A percentile compares a stretch with the other conserved stretches of the same genome.
These are phyloP conservation scores for Xylariales sp. DNA, from an alignment of 2,329 filamentous ascomycete genomes.

Conservation along the genomic window DNA sequence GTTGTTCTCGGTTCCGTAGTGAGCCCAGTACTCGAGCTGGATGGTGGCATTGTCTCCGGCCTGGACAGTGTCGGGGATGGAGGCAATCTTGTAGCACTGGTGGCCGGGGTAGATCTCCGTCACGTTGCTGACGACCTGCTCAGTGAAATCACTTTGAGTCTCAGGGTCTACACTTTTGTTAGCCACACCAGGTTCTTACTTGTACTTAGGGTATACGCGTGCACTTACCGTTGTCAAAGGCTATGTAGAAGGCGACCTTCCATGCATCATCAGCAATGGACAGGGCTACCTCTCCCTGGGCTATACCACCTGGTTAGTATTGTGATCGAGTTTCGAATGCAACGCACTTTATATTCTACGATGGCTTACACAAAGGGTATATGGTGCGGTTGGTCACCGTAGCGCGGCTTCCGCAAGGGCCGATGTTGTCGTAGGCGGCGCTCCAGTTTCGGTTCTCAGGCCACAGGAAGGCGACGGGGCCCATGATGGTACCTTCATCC, in stretches of 20 bases:
- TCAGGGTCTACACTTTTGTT: no score
- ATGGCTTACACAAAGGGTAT: conserved; percentile 46
- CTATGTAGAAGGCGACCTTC: conserved; percentile 44
- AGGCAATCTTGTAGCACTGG: conserved; percentile 29
- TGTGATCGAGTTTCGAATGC: background rate
- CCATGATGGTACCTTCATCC: conserved; percentile 35
- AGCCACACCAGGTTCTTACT: no score
- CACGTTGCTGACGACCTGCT: conserved; percentile 24
- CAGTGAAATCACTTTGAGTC: conserved; percentile 24
- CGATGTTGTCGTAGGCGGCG: conserved; percentile 42
- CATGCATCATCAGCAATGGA: conserved; percentile 48
- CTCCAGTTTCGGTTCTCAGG: conserved; percentile 46
- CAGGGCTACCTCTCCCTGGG: conserved; percentile 45
- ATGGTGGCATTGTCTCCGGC: conserved; percentile 30
- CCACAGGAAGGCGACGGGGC: conserved; percentile 52
- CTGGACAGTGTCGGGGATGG: conserved; percentile 17
- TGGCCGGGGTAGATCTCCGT: conserved; percentile 28
- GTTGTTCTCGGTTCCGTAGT: conserved; percentile 21
- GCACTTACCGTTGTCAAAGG: conserved; percentile 37
- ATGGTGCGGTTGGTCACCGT: conserved; percentile 40
- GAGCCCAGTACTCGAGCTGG: conserved; percentile 31
- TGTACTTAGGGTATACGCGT: no score
- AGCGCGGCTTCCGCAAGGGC: conserved; percentile 44
- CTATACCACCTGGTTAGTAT: no score
- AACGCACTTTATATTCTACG: background rate